Evolutionary conservation across 2,329 filamentous ascomycete species (phyloP), one percentile per base, ranked within the genome.

Genomic region (Fusarium sulawesiense): DNA sequence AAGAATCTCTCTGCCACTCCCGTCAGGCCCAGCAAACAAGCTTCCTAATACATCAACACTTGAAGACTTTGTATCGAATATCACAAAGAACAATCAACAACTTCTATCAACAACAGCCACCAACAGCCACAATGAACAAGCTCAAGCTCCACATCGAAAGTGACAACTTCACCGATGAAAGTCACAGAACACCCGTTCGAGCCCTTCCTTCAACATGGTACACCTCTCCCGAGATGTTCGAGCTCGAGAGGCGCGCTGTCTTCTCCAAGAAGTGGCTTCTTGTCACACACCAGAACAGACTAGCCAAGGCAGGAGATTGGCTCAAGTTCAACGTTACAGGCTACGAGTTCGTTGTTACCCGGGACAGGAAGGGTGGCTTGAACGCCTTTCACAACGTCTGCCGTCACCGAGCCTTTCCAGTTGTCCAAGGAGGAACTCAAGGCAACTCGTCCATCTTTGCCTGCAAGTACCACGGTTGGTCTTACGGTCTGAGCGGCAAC

Each of bases 301-400:
- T 88, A 32, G 73, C 76, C 54, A 83, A 87, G 53, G 72, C 81
- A 4, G 88, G 88, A 7, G 85, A 89, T 73, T 91, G 85, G 77
- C 80, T 88, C 45, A 82, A 83, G 27, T 89, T 83, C 64, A 81
- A 85, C 16, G 74, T 87, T 6, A 85, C 86, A 3, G 86, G 84
- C 3, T 88, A 85, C 77, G 80, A 86, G 21, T 86, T 89, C 73
- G 78, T 89, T 64, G 76, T 89, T 16, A 56, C 47, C 13, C 69
- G 71, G 12, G 72, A 73, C 37, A 55, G 66, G 11, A 79, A 84
- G 11, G 83, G 83, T 16, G 81, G 83, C 20, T 20, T 89, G 75
- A 84, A 87, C 51, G 87, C 83, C 11, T 89, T 90, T 72, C 88
- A 90, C 77, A 89, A 90, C 70, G 81, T 89, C n/a, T 90, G 88